A percentile compares a stretch with the other conserved stretches of the same genome.
Conservation (phyloP, 495 filamentous ascomycete genomes). For the Hypoxylon fuscum region DNA sequence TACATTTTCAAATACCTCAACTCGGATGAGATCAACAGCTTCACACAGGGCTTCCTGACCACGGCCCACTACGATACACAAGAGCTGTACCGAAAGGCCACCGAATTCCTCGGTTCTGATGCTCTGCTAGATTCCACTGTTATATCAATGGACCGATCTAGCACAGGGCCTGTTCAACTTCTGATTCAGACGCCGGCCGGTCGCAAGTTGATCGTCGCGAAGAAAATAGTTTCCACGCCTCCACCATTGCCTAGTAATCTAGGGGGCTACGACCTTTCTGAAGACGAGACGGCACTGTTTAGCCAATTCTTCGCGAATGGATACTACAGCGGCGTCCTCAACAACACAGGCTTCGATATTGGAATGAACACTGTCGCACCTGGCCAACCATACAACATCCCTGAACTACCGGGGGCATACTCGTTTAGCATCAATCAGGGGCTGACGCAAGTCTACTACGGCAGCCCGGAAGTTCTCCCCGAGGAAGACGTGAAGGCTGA, state of each 20-base stretch:
- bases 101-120: constrained; percentile 40
- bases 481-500: constrained; percentile 2
- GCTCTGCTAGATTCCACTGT: constrained; percentile 47
- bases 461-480: background rate
- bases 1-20: constrained; percentile 43
- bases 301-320: constrained; percentile 46
- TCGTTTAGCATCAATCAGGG: background rate
- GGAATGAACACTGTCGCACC: background rate
- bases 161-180: constrained; percentile 38
- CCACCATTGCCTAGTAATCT: constrained; percentile 52
- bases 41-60: constrained; percentile 42
- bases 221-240: constrained; percentile 57
- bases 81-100: constrained; percentile 54
- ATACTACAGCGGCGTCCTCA: constrained; percentile 57
- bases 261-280: constrained; percentile 46
- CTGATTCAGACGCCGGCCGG: constrained; percentile 49
- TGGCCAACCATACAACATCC: background rate
- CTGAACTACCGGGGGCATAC: background rate
- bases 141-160: constrained; percentile 38
- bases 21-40: constrained; percentile 18
- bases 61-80: constrained; percentile 49
- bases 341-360: constrained; percentile 45
- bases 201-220: constrained; percentile 50
- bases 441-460: constrained; percentile 3
- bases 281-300: constrained; percentile 51